Base-by-base conservation (phyloP, 495 filamentous ascomycete species). In the Apiosordaria backusii region DNA sequence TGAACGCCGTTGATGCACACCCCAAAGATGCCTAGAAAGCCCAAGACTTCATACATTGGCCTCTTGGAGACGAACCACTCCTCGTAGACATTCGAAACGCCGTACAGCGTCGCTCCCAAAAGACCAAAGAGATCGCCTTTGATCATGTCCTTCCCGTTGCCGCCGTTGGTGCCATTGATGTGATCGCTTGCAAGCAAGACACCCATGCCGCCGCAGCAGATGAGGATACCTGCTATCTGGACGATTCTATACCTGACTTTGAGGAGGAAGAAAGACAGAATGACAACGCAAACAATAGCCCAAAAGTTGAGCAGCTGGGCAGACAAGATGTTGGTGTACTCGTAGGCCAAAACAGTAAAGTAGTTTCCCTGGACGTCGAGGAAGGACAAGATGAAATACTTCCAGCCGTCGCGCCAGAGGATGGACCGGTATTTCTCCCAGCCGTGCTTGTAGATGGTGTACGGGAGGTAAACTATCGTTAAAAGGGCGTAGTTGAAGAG, bases 251-350 rank as follows among this genome's bases (percentile, higher is more conserved):
- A 99, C 62, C 95, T 91, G 24, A 99, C 95, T 45, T 81, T 81
- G 24, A 99, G 85, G 73, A 97, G 82, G 55, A 88, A 57, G 78
- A 93, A 91, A 9, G 93, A 97, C 71, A 97, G 77, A 66, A 89
- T 74, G 25, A 98, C 92, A 26, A 99, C 95, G 64, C 95, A 87
- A 21, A 94, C 91, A 67, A 99, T 99, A 69, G 93, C 89, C 94
- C 95, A 99, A 85, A 99, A 98, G 83, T 97, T 97, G 78, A 99
- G 93, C 35, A 99, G 84, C 79, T 97, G 93, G 9, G 91, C 93
- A 61, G 91, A 95, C 29, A 95, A 86, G 75, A 93, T 89, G 72
- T 88, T 95, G 59, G 93, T 96, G 78, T 97, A 96, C 26, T 90
- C 85, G 82, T 97, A 98, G 50, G 93, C 95, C 24, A 97, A 85